Evolutionary conservation across 2,329 filamentous ascomycete species (phyloP).

Genomic region (Colletotrichum lupini): DNA sequence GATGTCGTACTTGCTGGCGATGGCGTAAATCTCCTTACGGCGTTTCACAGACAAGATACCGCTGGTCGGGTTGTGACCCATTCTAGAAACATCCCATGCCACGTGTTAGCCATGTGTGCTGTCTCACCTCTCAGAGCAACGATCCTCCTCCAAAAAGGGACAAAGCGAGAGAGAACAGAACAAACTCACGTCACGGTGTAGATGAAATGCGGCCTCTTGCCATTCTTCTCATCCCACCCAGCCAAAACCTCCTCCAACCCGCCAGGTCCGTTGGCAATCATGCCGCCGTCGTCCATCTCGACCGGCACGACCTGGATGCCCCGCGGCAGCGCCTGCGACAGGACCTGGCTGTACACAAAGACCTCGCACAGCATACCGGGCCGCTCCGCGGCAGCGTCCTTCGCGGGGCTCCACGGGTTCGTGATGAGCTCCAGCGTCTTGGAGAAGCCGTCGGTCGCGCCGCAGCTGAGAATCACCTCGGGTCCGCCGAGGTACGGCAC

Average conservation of each 20-base stretch:
- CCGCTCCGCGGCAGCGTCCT: slow-evolving; percentile 74
- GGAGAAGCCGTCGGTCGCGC: slow-evolving; percentile 85
- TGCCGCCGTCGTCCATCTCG: slow-evolving; percentile 81
- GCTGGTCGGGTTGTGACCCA: slow-evolving; percentile 88
- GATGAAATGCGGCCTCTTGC: slow-evolving; percentile 83
- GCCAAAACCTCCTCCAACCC: slow-evolving; percentile 81
- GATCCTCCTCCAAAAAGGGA: neutral
- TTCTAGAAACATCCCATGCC: slow-evolving; percentile 24
- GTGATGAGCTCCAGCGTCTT: slow-evolving; percentile 82
- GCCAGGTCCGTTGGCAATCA: slow-evolving; percentile 78
- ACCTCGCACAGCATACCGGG: slow-evolving; percentile 84
- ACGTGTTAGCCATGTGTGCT: slow-evolving; percentile 35
- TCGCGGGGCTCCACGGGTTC: slow-evolving; percentile 78
- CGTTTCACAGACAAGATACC: slow-evolving; percentile 79
- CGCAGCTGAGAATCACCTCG: slow-evolving; percentile 83
- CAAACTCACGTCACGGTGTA: slow-evolving; percentile 86
- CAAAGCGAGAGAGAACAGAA: neutral
- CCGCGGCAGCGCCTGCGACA: slow-evolving; percentile 73
- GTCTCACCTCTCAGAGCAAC: neutral
- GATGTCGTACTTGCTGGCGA: slow-evolving; percentile 87
- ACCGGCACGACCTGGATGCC: slow-evolving; percentile 81
- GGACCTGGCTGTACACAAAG: slow-evolving; percentile 83
- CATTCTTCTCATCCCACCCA: slow-evolving; percentile 82
- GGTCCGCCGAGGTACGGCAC: slow-evolving; percentile 82
- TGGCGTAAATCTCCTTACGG: slow-evolving; percentile 80